Base-by-base conservation (phyloP, 2,329 filamentous ascomycete genomes). In the Mollisiaceae sp. region DNA sequence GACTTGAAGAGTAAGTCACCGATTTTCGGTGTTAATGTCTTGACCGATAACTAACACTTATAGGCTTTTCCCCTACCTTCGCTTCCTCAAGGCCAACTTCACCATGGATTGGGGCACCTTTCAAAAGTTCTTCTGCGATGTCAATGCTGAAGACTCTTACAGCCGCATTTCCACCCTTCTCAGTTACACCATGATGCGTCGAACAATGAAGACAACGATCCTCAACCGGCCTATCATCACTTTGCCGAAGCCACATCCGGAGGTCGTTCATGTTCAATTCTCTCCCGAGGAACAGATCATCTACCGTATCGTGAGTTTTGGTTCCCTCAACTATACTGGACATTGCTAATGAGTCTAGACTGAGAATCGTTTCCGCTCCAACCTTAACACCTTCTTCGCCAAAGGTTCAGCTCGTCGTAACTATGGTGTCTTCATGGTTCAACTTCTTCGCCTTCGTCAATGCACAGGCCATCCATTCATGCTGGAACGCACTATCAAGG, bases 141-240 rank as follows among this genome's bases (percentile, higher is more conserved):
- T 73, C 1, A 55, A 73, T 6, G 63, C 66, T 5, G 54, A 66
- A 0, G 69, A 70, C 8, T 69, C 66, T 45, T 65, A 68, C 12
- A 62, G 38, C n/a, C 69, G 74, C 12, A 70, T 76, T 39, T 14
- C 54, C 2, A 69, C 70, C 4, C 52, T 75, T 2, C 66, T 76
- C 6, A 66, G 61, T 22, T 72, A 71, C 43, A 81, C 85, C 61
- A 85, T 88, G 81, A 79, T 85, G 69, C 79, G 86, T 5, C 79
- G 85, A 6, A 87, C 85, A 0, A 85, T 88, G 73, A 74, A 75
- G 1, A 83, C 86, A 62, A 80, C 74, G 0, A 77, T 89, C 18
- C 84, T 89, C 66, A 79, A 81, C 1, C 76, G 79, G 0, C 82
- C 84, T 0, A 82, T 89, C 1, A 72, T 89, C 18, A 82, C 80